Base-by-base conservation (phyloP, 139 green algal species). In the Eudorina sp. region DNA sequence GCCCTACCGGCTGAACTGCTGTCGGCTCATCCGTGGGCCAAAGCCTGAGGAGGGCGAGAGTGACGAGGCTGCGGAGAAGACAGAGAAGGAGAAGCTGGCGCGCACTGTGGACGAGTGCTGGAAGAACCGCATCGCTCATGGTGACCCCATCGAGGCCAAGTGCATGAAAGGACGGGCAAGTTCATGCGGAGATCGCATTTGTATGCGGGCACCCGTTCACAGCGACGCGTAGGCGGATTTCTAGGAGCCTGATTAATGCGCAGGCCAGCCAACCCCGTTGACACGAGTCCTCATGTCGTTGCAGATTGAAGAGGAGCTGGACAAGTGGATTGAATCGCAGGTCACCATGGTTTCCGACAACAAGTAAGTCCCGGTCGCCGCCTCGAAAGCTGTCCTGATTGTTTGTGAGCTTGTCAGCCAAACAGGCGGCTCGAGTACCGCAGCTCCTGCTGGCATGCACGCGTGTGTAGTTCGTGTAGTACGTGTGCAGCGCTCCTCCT, bases 341-440 rank as follows among this genome's bases (percentile, higher is more conserved):
- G 90, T 98, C 75, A 81, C 95, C 36, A 93, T 93, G 92, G 89
- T 95, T 31, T 91, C 91, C 0, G 96, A 98, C 19, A 95, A 95
- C 58, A 98, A 98, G 95, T 96, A 84, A 86, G 92, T 93, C 70
- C 19, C 8, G 25, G n/a, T n/a, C n/a, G n/a, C n/a, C n/a, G n/a
- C n/a, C n/a, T n/a, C n/a, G n/a, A n/a, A n/a, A n/a, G n/a, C n/a
- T n/a, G n/a, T n/a, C n/a, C n/a, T n/a, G n/a, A n/a, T n/a, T n/a
- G n/a, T n/a, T n/a, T n/a, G n/a, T n/a, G n/a, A n/a, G n/a, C n/a
- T n/a, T n/a, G n/a, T n/a, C n/a, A n/a, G n/a, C n/a, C n/a, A n/a
- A n/a, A n/a, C n/a, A n/a, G n/a, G n/a, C n/a, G n/a, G n/a, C n/a
- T n/a, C n/a, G n/a, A n/a, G n/a, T n/a, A n/a, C n/a, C n/a, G n/a